Evolutionary conservation across 225 moss, liverwort and hornwort species (phyloP).

Genomic region (Anthoceros angustus): DNA sequence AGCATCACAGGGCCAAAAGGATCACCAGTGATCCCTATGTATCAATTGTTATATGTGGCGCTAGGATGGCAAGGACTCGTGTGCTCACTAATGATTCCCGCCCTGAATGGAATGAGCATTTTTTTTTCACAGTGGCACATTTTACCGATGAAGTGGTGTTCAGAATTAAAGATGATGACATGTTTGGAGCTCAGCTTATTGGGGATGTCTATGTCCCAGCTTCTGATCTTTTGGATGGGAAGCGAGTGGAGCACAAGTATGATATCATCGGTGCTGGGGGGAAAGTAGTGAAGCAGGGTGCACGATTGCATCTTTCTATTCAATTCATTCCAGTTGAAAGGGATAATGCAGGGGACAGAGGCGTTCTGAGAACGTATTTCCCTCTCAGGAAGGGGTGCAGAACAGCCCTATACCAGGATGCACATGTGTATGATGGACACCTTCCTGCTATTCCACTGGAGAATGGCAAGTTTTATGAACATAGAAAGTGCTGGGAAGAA

Average conservation of each 20-base stretch:
- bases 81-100: constrained; percentile 57
- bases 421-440: constrained; percentile 52
- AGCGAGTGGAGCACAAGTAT: constrained; percentile 54
- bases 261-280: constrained; percentile 38
- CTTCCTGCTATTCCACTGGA: constrained; percentile 54
- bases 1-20: constrained; percentile 30
- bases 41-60: constrained; percentile 53
- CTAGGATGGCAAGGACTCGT: constrained; percentile 76
- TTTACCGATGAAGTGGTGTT: constrained; percentile 38
- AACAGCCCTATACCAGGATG: constrained; percentile 60
- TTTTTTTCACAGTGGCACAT: constrained; percentile 73
- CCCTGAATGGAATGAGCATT: constrained; percentile 74
- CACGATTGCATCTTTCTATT: constrained; percentile 41
- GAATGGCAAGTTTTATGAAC: constrained; percentile 38
- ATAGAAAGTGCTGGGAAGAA: constrained; percentile 70
- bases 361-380: constrained; percentile 58
- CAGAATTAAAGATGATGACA: constrained; percentile 79
- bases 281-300: constrained; percentile 29
- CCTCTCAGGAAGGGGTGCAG: constrained; percentile 60
- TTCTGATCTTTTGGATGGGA: constrained; percentile 28
- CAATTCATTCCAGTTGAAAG: constrained; percentile 46
- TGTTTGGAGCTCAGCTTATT: constrained; percentile 80
- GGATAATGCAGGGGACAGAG: constrained; percentile 23
- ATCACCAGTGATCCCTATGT: constrained; percentile 95
- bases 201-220: constrained; percentile 64